A percentile compares a stretch with the other conserved stretches of the same genome.
Conservation (phyloP, 192 early-diverging fungal species). For the Chytriomyces sp. region DNA sequence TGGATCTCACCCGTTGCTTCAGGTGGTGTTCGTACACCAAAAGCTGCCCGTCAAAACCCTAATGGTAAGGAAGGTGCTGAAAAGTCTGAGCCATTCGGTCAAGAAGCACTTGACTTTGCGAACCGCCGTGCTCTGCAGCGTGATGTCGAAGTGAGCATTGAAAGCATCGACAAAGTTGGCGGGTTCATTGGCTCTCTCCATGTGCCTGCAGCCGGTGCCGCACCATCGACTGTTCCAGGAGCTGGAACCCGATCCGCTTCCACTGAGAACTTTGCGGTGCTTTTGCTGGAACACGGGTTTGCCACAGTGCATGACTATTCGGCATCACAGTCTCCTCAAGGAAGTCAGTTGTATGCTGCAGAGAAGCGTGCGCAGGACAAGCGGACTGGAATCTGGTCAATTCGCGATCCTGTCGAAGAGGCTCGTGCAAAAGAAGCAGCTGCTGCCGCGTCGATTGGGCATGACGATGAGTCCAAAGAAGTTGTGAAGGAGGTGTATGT, state of each 20-base stretch:
- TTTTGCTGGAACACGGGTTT: slow-evolving; percentile 78
- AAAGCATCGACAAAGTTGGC: slow-evolving; percentile 87
- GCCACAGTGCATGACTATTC: slow-evolving; percentile 85
- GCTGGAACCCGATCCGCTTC: slow-evolving; percentile 35
- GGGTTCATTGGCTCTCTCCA: slow-evolving; percentile 91
- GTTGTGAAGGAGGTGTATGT: slow-evolving; percentile 53
- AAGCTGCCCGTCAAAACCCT: slow-evolving; percentile 62
- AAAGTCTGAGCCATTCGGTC: slow-evolving; percentile 84
- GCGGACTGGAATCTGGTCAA: slow-evolving; percentile 74
- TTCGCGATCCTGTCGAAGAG: slow-evolving; percentile 58
- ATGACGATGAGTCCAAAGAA: slow-evolving; percentile 36
- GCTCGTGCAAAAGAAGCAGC: slow-evolving; percentile 54
- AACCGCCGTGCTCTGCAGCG: slow-evolving; percentile 77
- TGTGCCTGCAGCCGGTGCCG: slow-evolving; percentile 30
- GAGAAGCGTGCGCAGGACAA: slow-evolving; percentile 76
- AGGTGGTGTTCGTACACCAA: slow-evolving; percentile 81
- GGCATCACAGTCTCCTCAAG: slow-evolving; percentile 79
- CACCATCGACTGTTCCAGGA: slow-evolving; percentile 9
- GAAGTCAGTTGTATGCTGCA: slow-evolving; percentile 72
- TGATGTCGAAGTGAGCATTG: slow-evolving; percentile 90
- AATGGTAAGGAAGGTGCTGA: slow-evolving; percentile 52
- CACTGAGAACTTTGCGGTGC: slow-evolving; percentile 71
- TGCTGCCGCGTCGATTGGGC: slow-evolving; percentile 27
- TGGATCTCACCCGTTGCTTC: background rate
- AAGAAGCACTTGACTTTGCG: slow-evolving; percentile 78